Evolutionary conservation across 176 grass and related monocot species (phyloP), one percentile per base, ranked within the genome.

Genomic region (Eragrostis nindensis): DNA sequence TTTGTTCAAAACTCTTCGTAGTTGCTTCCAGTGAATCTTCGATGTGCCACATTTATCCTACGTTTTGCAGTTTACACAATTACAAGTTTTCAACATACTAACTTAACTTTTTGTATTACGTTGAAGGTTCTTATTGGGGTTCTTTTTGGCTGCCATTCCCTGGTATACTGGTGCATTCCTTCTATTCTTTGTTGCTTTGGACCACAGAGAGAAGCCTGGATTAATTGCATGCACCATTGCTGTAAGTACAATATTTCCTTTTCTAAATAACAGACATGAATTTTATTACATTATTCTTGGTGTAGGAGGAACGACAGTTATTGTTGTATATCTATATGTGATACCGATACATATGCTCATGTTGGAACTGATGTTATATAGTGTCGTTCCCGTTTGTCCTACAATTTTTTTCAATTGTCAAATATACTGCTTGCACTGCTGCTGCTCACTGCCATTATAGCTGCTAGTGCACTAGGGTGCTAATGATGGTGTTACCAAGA

Each of bases 131-230:
- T 69, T 90, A n/a, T 27, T 86, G n/a, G 91, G 91, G 29, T 90
- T 93, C 57, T 82, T 93, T 64, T 70, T 93, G 61, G 87, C 91
- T 75, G 84, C 87, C 41, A 85, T 93, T 66, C 87, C 87, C 18
- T 93, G 91, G 87, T 93, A 93, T 83, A 30, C 76, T 82, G 91
- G 87, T 30, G 73, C 68, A 50, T 93, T 93, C 49, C 80, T 93
- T 79, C 84, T 93, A 64, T 77, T 90, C 46, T 93, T 93, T 82
- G 82, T 93, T 66, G 73, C 84, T 79, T 78, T 87, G 79, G 91
- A 93, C 74, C 80, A 85, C 73, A 89, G 91, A 44, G 91, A 93
- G 84, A 93, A 87, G 75, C 76, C 87, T 64, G 91, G 91, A 71
- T 71, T 93, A 70, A 67, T 90, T 66, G 87, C 85, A 29, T 90